Evolutionary conservation across 2,329 filamentous ascomycete genomes (phyloP).

Genomic region (Penicillium verrucosum): DNA sequence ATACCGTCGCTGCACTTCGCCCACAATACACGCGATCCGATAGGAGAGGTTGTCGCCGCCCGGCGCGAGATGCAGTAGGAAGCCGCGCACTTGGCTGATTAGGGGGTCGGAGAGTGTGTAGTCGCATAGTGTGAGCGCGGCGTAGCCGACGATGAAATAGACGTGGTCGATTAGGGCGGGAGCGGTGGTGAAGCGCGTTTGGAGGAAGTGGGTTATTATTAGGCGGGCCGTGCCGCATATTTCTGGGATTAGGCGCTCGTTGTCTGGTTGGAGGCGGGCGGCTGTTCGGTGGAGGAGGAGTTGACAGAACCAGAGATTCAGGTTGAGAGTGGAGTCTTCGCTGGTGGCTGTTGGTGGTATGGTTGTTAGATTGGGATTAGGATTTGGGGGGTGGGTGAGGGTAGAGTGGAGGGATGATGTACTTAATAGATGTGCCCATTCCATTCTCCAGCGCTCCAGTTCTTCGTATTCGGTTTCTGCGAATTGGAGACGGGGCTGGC

Average conservation of each 20-base stretch:
- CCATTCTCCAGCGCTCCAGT: constrained; percentile 35
- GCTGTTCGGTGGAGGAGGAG: constrained; percentile 35
- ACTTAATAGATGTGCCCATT: constrained; percentile 35
- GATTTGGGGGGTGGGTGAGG: neutral
- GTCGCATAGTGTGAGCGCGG: constrained; percentile 36
- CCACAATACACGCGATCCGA: constrained; percentile 32
- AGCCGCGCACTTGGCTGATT: constrained; percentile 33
- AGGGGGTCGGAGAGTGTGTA: constrained; percentile 33
- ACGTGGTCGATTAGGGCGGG: constrained; percentile 31
- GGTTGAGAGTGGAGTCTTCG: constrained; percentile 31
- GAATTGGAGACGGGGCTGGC: constrained; percentile 26
- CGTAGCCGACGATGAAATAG: constrained; percentile 36
- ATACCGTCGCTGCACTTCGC: constrained; percentile 32
- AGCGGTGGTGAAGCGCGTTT: constrained; percentile 31
- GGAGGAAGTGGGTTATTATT: constrained; percentile 31
- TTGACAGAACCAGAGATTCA: constrained; percentile 37
- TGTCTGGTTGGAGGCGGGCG: constrained; percentile 25
- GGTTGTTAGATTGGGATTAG: neutral
- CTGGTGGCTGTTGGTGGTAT: constrained; percentile 21
- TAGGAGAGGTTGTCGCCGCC: constrained; percentile 35
- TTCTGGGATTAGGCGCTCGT: constrained; percentile 27
- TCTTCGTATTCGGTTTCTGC: constrained; percentile 32
- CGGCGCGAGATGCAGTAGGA: constrained; percentile 33
- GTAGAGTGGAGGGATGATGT: constrained; percentile 1
- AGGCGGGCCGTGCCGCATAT: constrained; percentile 31